Percentiles rank a stretch among this genome's conserved stretches.
These are phyloP conservation scores for Rosellinia necatrix DNA, from an alignment of 2,329 filamentous ascomycete species.

Conservation along the genomic window DNA sequence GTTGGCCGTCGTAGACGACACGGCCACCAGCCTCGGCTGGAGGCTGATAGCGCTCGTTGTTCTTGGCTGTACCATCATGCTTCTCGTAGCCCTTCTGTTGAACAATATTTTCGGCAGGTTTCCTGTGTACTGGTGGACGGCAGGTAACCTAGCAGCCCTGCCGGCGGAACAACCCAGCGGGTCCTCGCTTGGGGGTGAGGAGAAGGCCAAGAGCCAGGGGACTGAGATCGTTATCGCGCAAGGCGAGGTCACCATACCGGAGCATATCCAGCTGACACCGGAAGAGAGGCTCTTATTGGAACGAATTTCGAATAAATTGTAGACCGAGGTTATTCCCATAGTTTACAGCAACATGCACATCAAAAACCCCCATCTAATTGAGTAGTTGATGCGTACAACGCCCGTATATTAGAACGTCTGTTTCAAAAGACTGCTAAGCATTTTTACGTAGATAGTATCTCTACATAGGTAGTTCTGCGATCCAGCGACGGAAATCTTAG, in stretches of 20 bases:
- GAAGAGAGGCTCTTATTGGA: constrained; percentile 27
- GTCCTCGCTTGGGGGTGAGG: constrained; percentile 15
- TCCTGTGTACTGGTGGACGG: constrained; percentile 73
- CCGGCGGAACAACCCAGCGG: neutral
- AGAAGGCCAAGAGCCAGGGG: constrained; percentile 7
- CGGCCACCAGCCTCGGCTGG: constrained; percentile 67
- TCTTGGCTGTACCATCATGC: constrained; percentile 65
- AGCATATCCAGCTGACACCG: constrained; percentile 14
- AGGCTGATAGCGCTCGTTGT: constrained; percentile 66
- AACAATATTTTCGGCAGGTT: constrained; percentile 73
- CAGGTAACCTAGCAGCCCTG: constrained; percentile 37
- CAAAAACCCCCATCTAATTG: too few relatives aligned
- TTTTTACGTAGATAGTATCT: too few relatives aligned
- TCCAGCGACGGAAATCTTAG: too few relatives aligned
- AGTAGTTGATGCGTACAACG: too few relatives aligned
- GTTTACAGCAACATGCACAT: neutral
- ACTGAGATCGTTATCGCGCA: constrained; percentile 17
- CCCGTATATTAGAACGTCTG: too few relatives aligned
- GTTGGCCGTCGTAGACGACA: constrained; percentile 64
- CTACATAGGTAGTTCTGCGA: too few relatives aligned
- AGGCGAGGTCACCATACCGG: constrained; percentile 18
- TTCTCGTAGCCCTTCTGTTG: constrained; percentile 63
- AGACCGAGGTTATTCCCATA: neutral
- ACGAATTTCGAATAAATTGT: constrained; percentile 21
- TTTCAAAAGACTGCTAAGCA: neutral